phyloP scores from a whole-genome alignment of 768 basidiomycete species.

The Suillus variegatus region DNA sequence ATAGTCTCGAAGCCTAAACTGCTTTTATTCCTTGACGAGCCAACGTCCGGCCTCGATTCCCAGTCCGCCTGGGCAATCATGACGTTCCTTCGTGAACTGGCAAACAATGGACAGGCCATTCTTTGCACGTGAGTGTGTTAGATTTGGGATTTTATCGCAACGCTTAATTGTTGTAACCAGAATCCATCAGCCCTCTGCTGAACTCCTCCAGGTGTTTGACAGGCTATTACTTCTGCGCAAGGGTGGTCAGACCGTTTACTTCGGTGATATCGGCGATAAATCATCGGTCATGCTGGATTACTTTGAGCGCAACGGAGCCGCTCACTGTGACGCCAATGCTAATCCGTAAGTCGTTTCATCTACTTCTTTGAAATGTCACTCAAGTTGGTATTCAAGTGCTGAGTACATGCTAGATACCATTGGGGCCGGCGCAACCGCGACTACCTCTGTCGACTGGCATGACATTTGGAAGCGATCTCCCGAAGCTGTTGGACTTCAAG shows the following conservation, averaged over 20 bases:
- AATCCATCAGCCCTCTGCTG: conserved; percentile 41
- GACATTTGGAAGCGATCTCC: conserved; percentile 46
- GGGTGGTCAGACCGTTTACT: conserved; percentile 70
- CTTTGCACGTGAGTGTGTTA: conserved; percentile 47
- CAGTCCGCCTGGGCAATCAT: conserved; percentile 54
- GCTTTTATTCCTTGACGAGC: conserved; percentile 61
- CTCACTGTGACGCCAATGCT: conserved; percentile 17
- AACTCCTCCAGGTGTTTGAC: conserved; percentile 55
- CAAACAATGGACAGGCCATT: conserved; percentile 56
- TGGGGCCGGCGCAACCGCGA: conserved; percentile 55
- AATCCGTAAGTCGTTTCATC: conserved; percentile 23
- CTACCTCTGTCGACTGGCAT: conserved; percentile 49
- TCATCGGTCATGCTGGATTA: conserved; percentile 25
- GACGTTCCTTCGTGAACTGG: conserved; percentile 50
- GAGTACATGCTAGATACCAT: conserved; percentile 55
- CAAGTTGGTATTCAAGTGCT: conserved; percentile 30
- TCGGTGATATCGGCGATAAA: conserved; percentile 43
- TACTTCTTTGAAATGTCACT: background rate
- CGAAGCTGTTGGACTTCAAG: conserved; percentile 38
- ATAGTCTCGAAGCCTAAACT: conserved; percentile 36
- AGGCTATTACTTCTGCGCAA: conserved; percentile 48
- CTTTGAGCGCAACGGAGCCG: conserved; percentile 25
- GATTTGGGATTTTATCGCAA: background rate
- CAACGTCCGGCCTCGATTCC: conserved; percentile 56
- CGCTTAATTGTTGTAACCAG: conserved; percentile 5